phyloP scores from a whole-genome alignment of 495 filamentous ascomycete genomes.

The Lichenothelia convexa region DNA sequence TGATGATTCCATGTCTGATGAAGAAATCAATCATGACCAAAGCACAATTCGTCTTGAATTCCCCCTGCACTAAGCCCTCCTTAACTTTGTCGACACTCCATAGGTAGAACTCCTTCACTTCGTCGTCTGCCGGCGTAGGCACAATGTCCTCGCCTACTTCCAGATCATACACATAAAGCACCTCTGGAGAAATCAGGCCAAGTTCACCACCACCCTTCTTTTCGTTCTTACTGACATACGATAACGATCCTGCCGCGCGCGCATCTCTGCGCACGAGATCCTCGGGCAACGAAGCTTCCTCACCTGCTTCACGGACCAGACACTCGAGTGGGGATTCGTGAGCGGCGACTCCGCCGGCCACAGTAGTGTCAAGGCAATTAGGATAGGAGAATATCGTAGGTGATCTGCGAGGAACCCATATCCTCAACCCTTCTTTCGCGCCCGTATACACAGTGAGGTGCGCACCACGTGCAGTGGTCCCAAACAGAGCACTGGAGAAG shows the following conservation, averaged over 20 bases:
- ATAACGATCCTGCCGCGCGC: constrained; percentile 20
- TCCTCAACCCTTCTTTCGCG: constrained; percentile 22
- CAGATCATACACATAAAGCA: constrained; percentile 34
- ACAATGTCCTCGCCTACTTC: constrained; percentile 24
- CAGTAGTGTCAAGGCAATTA: constrained; percentile 34
- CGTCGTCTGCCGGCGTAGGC: constrained; percentile 29
- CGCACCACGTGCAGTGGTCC: constrained; percentile 29
- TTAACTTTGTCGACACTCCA: constrained; percentile 31
- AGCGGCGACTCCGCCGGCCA: constrained; percentile 33
- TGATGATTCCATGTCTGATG: constrained; percentile 34
- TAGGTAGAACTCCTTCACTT: constrained; percentile 31
- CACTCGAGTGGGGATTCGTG: constrained; percentile 27
- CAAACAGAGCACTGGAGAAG: constrained; percentile 30
- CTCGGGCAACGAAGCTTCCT: constrained; percentile 31
- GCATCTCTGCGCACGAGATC: constrained; percentile 16
- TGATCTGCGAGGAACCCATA: constrained; percentile 35
- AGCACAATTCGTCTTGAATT: constrained; percentile 38
- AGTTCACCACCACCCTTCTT: constrained; percentile 14
- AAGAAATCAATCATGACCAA: constrained; percentile 35
- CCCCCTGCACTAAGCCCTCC: constrained; percentile 20
- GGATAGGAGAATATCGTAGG: constrained; percentile 30
- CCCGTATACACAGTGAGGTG: constrained; percentile 33
- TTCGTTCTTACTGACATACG: constrained; percentile 22
- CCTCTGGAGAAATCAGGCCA: constrained; percentile 24
- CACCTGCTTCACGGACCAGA: constrained; percentile 33